Evolutionary conservation across 2,329 filamentous ascomycete genomes (phyloP).

Genomic region (Botryotinia convoluta): DNA sequence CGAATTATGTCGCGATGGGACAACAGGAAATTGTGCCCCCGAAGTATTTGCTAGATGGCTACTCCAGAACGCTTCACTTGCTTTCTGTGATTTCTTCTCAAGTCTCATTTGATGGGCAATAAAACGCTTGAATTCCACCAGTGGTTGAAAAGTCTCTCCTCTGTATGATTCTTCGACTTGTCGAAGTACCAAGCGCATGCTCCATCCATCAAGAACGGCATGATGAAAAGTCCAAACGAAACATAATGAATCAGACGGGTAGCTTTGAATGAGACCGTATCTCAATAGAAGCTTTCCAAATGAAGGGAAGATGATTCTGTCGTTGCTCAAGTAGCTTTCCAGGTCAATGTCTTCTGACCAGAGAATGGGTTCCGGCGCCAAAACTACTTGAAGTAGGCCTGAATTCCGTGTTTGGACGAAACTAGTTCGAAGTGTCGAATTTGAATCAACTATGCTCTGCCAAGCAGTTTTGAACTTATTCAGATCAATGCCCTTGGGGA

Average conservation of each 20-base stretch:
- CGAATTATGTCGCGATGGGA: background rate
- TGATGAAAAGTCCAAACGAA: slow-evolving; percentile 56
- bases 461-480: slow-evolving; percentile 33
- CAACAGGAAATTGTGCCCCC: slow-evolving; percentile 48
- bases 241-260: slow-evolving; percentile 30
- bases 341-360: slow-evolving; percentile 4
- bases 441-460: slow-evolving; percentile 30
- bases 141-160: background rate
- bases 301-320: background rate
- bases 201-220: slow-evolving; percentile 56
- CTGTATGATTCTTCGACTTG: slow-evolving; percentile 24
- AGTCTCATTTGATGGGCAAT: slow-evolving; percentile 7
- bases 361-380: slow-evolving; percentile 13
- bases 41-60: slow-evolving; percentile 44
- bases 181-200: slow-evolving; percentile 37
- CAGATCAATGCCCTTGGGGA: slow-evolving; percentile 27
- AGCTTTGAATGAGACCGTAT: slow-evolving; percentile 7
- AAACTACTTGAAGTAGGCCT: slow-evolving; percentile 24
- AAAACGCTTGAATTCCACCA: slow-evolving; percentile 2
- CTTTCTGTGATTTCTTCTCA: background rate
- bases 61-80: slow-evolving; percentile 46
- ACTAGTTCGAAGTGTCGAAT: slow-evolving; percentile 38
- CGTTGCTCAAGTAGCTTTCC: background rate
- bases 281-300: slow-evolving; percentile 24
- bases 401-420: slow-evolving; percentile 27